These are phyloP conservation scores for Schizophyllum amplum DNA, from an alignment of 1,284 basidiomycete genomes.

Conservation along the genomic window DNA sequence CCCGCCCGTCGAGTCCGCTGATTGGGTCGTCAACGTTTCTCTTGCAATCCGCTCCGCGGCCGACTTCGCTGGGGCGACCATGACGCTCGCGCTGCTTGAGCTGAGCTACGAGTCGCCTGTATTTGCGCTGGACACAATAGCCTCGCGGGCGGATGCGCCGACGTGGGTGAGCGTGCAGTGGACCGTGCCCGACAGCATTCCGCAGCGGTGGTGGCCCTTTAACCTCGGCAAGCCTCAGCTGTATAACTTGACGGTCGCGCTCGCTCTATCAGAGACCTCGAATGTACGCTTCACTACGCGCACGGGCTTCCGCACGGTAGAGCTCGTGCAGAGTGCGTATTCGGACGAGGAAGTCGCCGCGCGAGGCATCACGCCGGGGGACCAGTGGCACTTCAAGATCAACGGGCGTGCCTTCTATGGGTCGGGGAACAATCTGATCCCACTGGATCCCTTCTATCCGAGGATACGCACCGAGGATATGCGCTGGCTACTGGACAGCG, in stretches of 20 bases:
- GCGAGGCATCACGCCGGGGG: slow-evolving; percentile 47
- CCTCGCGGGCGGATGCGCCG: slow-evolving; percentile 22
- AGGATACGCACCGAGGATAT: slow-evolving; percentile 42
- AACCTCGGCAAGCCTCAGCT: slow-evolving; percentile 46
- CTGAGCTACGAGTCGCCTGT: neutral
- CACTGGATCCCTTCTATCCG: slow-evolving; percentile 52
- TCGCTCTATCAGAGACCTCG: slow-evolving; percentile 13
- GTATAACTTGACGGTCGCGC: slow-evolving; percentile 37
- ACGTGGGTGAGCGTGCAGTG: slow-evolving; percentile 37
- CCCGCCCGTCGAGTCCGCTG: slow-evolving; percentile 32
- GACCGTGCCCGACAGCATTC: slow-evolving; percentile 35
- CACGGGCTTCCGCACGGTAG: slow-evolving; percentile 53
- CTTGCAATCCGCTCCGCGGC: slow-evolving; percentile 39
- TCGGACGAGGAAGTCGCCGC: slow-evolving; percentile 32
- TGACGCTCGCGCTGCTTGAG: slow-evolving; percentile 3
- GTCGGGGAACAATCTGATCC: slow-evolving; percentile 50
- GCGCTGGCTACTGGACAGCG: slow-evolving; percentile 49
- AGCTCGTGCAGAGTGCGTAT: slow-evolving; percentile 42
- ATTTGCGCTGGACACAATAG: slow-evolving; percentile 15
- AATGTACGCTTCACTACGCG: slow-evolving; percentile 27
- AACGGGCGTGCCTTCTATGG: slow-evolving; percentile 50
- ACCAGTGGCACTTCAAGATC: slow-evolving; percentile 52
- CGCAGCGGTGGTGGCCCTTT: slow-evolving; percentile 46
- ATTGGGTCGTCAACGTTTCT: slow-evolving; percentile 50
- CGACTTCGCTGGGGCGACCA: slow-evolving; percentile 17